Conservation (phyloP, 768 basidiomycete species). For the Boletus eberwhitei region DNA sequence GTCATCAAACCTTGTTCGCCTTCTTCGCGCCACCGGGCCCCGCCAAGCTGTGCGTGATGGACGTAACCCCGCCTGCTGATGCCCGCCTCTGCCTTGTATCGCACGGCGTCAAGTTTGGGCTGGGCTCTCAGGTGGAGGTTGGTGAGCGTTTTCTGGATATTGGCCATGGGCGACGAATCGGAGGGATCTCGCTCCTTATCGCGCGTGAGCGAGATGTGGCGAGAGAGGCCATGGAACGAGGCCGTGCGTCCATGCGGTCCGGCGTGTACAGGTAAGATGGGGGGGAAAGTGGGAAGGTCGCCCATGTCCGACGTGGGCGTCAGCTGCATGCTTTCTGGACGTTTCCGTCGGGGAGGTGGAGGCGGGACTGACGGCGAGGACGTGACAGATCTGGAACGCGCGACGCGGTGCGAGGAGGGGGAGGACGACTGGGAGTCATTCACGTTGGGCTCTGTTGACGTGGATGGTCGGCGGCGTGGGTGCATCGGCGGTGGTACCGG, state of each 20-base stretch:
- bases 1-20: constrained; percentile 39
- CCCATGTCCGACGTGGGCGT: constrained; percentile 9
- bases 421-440: constrained; percentile 26
- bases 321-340: constrained; percentile 69
- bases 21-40: constrained; percentile 31
- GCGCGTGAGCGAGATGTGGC: constrained; percentile 39
- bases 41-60: constrained; percentile 29
- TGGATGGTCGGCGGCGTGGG: constrained; percentile 46
- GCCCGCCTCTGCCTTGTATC: constrained; percentile 73
- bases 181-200: constrained; percentile 13
- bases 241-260: constrained; percentile 13
- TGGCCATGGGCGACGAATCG: constrained; percentile 34
- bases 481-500: constrained; percentile 48
- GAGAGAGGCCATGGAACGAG: constrained; percentile 31
- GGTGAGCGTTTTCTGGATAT: constrained; percentile 44
- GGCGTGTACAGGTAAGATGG: constrained; percentile 6
- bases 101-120: constrained; percentile 57
- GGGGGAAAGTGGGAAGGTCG: constrained; percentile 14
- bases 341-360: constrained; percentile 46
- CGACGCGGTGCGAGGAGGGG: constrained; percentile 37
- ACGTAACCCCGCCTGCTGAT: constrained; percentile 60
- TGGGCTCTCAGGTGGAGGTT: constrained; percentile 39
- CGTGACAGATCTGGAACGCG: constrained; percentile 54
- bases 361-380: constrained; percentile 36
- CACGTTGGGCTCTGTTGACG: constrained; percentile 19